Base-by-base conservation (phyloP, 352 stramenopile species). In the Pilasporangium apinafurcum region DNA sequence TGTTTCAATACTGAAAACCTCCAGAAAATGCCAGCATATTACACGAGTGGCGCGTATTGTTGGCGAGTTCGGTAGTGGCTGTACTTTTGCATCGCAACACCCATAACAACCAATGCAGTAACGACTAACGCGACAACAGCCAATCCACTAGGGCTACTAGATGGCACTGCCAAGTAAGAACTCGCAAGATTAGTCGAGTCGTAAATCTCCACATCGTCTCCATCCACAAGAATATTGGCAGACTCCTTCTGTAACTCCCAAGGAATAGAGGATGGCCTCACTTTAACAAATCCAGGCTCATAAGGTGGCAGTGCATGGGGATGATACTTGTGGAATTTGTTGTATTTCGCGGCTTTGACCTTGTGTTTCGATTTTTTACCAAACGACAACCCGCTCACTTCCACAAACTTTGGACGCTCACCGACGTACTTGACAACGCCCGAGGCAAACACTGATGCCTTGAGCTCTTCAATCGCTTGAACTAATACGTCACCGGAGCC, bases 11-110 rank as follows among this genome's bases (percentile, higher is more conserved):
- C n/a, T n/a, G n/a, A n/a, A n/a, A n/a, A n/a, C n/a, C n/a, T n/a
- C n/a, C n/a, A n/a, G n/a, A n/a, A n/a, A n/a, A n/a, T n/a, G n/a
- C n/a, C n/a, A n/a, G n/a, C n/a, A n/a, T n/a, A n/a, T 36, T 46
- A 56, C 6, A 56, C 5, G 1, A 56, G 41, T 10, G 49, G 34
- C 28, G 42, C 22, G 49, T 56, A 56, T 37, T 45, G 18, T 29
- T 51, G 16, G 17, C 48, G 48, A 20, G 27, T 30, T 7, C 34
- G 39, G 8, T 37, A 36, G 13, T 44, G 41, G 28, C 42, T 41
- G 49, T 51, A 56, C 41, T 56, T 46, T 35, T 28, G 17, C 14
- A 32, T 34, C 12, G 38, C 49, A 18, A 46, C 41, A 25, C 40
- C 49, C 0, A 47, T 42, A 9, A 36, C 49, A 5, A 49, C 29